A percentile compares a stretch with the other conserved stretches of the same genome.
Conservation (phyloP, 495 filamentous ascomycete genomes). For the Hyaloscypha finlandica region DNA sequence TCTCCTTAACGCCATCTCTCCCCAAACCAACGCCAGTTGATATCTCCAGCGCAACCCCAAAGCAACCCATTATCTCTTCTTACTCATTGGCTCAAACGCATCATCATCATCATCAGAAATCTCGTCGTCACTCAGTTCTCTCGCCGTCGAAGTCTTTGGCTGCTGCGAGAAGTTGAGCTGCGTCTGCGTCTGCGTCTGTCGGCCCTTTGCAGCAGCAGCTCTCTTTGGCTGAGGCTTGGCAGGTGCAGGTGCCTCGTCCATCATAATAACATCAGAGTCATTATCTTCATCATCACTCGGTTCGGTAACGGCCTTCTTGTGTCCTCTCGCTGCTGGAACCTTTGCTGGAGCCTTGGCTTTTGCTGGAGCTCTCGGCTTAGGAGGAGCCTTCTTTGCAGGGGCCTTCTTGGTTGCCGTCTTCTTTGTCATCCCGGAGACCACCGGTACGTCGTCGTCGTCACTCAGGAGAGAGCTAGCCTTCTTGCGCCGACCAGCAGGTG, state of each 20-base stretch:
- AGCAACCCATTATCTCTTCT: constrained; percentile 1
- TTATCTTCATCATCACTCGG: constrained; percentile 47
- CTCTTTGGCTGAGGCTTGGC: constrained; percentile 48
- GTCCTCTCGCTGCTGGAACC: constrained; percentile 34
- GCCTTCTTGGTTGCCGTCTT: constrained; percentile 49
- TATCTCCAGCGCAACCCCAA: background rate
- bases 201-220: constrained; percentile 39
- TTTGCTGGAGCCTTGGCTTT: constrained; percentile 59
- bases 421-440: constrained; percentile 36
- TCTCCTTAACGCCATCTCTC: background rate
- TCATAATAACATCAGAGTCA: constrained; percentile 54
- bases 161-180: constrained; percentile 69
- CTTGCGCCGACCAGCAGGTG: constrained; percentile 32
- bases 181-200: constrained; percentile 78
- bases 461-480: constrained; percentile 28
- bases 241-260: constrained; percentile 37
- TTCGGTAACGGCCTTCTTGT: constrained; percentile 37
- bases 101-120: constrained; percentile 81
- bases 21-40: background rate
- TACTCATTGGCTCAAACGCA: constrained; percentile 31
- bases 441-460: constrained; percentile 44
- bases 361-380: constrained; percentile 46
- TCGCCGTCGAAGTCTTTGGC: constrained; percentile 43
- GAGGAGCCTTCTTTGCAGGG: constrained; percentile 49
- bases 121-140: constrained; percentile 72